These are phyloP conservation scores for Nemophila menziesii DNA, from an alignment of 257 asterid species.

Conservation along the genomic window DNA sequence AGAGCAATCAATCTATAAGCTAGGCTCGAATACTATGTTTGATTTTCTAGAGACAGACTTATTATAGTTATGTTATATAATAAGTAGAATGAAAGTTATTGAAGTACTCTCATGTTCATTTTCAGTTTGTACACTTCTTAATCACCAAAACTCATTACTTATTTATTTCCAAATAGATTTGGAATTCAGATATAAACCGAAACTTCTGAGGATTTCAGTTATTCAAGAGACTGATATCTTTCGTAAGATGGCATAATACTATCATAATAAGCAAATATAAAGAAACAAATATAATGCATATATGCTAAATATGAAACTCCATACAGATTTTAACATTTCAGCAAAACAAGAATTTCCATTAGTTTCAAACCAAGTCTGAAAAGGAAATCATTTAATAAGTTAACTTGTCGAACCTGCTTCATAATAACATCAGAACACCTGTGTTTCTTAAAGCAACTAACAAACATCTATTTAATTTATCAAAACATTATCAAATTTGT, in stretches of 20 bases:
- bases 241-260: neutral
- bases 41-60: too few relatives aligned
- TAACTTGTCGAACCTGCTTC: neutral
- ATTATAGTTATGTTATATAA: too few relatives aligned
- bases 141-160: too few relatives aligned
- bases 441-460: neutral
- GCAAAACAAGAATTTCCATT: neutral
- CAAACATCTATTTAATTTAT: constrained; percentile 12
- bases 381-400: neutral
- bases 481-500: constrained; percentile 83
- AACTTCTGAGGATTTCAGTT: neutral
- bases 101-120: too few relatives aligned
- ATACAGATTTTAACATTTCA: neutral
- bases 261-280: neutral
- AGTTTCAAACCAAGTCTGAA: constrained; percentile 11
- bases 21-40: too few relatives aligned
- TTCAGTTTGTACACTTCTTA: too few relatives aligned
- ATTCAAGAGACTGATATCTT: too few relatives aligned
- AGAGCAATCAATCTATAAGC: too few relatives aligned
- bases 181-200: neutral
- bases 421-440: neutral
- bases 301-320: neutral
- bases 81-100: too few relatives aligned
- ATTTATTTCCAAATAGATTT: too few relatives aligned
- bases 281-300: neutral